phyloP scores from a whole-genome alignment of 257 asterid genomes.

The Nemophila menziesii region DNA sequence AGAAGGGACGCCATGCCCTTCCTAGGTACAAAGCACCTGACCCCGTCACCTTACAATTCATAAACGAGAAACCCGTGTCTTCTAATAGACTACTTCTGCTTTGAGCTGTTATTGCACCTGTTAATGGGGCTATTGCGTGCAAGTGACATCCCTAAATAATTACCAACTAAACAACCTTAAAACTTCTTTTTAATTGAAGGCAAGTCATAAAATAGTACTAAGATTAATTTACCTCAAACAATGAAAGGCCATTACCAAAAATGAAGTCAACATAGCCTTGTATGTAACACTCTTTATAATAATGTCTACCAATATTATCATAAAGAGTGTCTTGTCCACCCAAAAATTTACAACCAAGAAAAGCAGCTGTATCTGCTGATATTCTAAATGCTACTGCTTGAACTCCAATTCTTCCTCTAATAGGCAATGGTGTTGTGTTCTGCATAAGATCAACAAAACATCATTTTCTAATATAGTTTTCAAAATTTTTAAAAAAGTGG shows the following conservation, averaged over 20 bases:
- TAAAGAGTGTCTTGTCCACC: conserved; percentile 92
- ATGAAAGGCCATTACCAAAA: conserved; percentile 75
- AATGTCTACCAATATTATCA: conserved; percentile 78
- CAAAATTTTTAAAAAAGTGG: too few species aligned
- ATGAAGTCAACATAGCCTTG: conserved; percentile 93
- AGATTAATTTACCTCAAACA: conserved; percentile 44
- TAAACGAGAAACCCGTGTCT: conserved; percentile 74
- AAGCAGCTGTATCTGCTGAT: conserved; percentile 79
- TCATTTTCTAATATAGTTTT: background rate
- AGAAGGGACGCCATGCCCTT: conserved; percentile 98
- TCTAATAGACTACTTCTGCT: conserved; percentile 65
- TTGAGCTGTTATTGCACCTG: conserved; percentile 96
- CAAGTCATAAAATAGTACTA: too few species aligned
- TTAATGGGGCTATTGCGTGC: conserved; percentile 76
- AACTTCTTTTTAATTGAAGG: too few species aligned
- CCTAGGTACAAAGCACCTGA: conserved; percentile 91
- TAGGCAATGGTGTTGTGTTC: conserved; percentile 81
- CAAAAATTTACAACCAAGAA: conserved; percentile 65
- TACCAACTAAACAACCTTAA: background rate
- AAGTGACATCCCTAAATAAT: conserved; percentile 47
- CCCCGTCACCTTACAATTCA: conserved; percentile 83
- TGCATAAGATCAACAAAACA: conserved; percentile 14
- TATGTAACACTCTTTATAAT: conserved; percentile 78
- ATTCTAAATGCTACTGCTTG: conserved; percentile 91
- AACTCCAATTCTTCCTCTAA: conserved; percentile 70